phyloP scores from a whole-genome alignment of 305 asterid genomes.

The Lippia alba region DNA sequence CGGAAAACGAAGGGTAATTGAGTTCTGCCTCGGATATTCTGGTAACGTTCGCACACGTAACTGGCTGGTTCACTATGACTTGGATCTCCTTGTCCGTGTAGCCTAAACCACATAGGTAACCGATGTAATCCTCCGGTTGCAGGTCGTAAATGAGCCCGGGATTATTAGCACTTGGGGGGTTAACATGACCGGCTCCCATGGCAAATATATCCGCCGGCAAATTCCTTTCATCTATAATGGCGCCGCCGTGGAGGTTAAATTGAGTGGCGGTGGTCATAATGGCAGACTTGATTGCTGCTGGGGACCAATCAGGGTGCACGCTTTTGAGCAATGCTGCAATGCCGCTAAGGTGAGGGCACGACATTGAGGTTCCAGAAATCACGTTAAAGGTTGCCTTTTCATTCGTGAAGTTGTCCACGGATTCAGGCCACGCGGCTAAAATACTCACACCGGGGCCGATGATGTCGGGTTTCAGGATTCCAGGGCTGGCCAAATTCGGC shows the following conservation, averaged over 20 bases:
- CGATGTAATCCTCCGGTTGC: conserved; percentile 47
- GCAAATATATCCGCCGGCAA: conserved; percentile 48
- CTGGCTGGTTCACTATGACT: conserved; percentile 34
- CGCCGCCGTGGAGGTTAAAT: not conserved
- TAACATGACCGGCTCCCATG: conserved; percentile 61
- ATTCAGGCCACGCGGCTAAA: conserved; percentile 61
- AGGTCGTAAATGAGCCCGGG: conserved; percentile 64
- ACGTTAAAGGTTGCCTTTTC: conserved; percentile 47
- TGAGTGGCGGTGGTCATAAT: conserved; percentile 57
- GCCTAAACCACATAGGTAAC: conserved; percentile 54
- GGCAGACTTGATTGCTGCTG: conserved; percentile 67
- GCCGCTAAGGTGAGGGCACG: conserved; percentile 66
- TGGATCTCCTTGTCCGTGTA: conserved; percentile 42
- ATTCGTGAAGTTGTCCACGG: conserved; percentile 45
- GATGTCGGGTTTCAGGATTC: conserved; percentile 61
- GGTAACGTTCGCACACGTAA: conserved; percentile 37
- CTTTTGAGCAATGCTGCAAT: conserved; percentile 57
- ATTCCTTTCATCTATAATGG: conserved; percentile 44
- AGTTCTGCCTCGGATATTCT: conserved; percentile 52
- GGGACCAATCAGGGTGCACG: conserved; percentile 64
- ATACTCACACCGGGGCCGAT: conserved; percentile 65
- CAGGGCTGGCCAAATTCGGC: conserved; percentile 58
- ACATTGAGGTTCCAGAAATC: conserved; percentile 66
- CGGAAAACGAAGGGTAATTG: conserved; percentile 60
- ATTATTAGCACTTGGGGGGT: conserved; percentile 47